phyloP scores from a whole-genome alignment of 2,329 filamentous ascomycete species.

The Leptographium radiaticola region DNA sequence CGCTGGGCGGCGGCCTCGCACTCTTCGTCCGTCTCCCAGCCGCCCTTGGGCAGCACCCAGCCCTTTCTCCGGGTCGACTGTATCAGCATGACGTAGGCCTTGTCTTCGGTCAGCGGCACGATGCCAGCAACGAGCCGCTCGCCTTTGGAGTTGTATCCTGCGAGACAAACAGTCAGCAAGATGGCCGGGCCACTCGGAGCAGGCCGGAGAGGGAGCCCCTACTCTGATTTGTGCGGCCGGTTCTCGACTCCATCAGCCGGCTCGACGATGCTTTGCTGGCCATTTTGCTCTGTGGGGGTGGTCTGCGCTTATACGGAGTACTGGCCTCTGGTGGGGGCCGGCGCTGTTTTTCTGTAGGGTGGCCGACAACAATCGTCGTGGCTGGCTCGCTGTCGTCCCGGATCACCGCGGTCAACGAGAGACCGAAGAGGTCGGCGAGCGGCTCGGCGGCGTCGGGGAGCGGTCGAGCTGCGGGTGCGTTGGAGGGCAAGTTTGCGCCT shows the following conservation, averaged over 20 bases:
- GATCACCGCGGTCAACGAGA: too few relatives aligned
- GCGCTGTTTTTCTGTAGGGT: too few relatives aligned
- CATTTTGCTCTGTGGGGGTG: background rate
- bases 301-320: background rate
- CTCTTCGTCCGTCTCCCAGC: slow-evolving; percentile 91
- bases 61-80: slow-evolving; percentile 82
- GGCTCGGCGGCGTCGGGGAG: too few relatives aligned
- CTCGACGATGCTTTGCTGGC: slow-evolving; percentile 11
- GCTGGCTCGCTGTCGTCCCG: too few relatives aligned
- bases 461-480: too few relatives aligned
- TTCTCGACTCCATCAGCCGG: slow-evolving; percentile 59
- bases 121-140: slow-evolving; percentile 92
- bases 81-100: slow-evolving; percentile 79
- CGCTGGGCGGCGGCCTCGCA: slow-evolving; percentile 73
- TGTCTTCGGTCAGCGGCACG: slow-evolving; percentile 77
- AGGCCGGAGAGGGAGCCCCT: slow-evolving; percentile 29
- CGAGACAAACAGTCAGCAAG: slow-evolving; percentile 5
- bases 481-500: background rate
- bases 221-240: slow-evolving; percentile 70
- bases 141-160: slow-evolving; percentile 85
- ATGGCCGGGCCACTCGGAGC: too few relatives aligned
- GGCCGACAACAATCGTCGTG: too few relatives aligned
- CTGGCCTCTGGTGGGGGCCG: too few relatives aligned
- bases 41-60: slow-evolving; percentile 96
- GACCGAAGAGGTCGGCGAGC: too few relatives aligned